Base-by-base conservation (phyloP, 2,329 filamentous ascomycete species). In the Lachnum nothofagi region DNA sequence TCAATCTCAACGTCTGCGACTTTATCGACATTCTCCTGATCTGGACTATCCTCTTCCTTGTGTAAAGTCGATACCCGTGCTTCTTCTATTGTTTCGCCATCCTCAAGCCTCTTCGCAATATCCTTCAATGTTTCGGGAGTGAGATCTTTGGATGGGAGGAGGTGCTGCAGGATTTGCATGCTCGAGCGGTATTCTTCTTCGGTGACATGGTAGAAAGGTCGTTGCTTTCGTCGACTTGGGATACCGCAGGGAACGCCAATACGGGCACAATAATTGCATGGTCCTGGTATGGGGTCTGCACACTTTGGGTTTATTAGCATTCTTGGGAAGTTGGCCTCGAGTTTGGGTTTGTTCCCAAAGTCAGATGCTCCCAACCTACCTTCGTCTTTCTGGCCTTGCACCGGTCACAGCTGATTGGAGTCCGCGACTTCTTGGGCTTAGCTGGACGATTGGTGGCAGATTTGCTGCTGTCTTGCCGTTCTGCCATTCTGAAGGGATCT, bases 121-220 rank as follows among this genome's bases (percentile, higher is more conserved):
- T 31, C 20, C 33, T 44, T 53, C 34, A 56, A 29, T 1, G 45
- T 49, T 23, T 53, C 53, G 7, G 51, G 31, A 16, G 49, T 46
- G 16, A 56, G 49, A 9, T 57, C 54, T 39, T 53, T 46, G 5
- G 42, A 39, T 10, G 52, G 54, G 4, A 57, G 44, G 19, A 57
- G 48, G 22, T 57, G 54, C 3, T 46, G 49, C 5, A 57, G 39
- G 5, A 57, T 57, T 38, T 51, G 44, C 49, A 54, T 57, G 9
- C 44, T 49, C 23, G 49, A 54, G 33, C 49, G 49, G 27, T 57
- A 57, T 38, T 57, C 54, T 54, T 57, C 54, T 48, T 57, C 54
- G 7, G 54, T 53, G 22, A 57, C 54, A 48, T 57, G 54, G 25
- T 57, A 57, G 34, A 49, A 57, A 33, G 54, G 54, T 43, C 54